A percentile compares a stretch with the other conserved stretches of the same genome.
phyloP scores from a whole-genome alignment of 2,329 filamentous ascomycete genomes.

The Stemphylium lycopersici region DNA sequence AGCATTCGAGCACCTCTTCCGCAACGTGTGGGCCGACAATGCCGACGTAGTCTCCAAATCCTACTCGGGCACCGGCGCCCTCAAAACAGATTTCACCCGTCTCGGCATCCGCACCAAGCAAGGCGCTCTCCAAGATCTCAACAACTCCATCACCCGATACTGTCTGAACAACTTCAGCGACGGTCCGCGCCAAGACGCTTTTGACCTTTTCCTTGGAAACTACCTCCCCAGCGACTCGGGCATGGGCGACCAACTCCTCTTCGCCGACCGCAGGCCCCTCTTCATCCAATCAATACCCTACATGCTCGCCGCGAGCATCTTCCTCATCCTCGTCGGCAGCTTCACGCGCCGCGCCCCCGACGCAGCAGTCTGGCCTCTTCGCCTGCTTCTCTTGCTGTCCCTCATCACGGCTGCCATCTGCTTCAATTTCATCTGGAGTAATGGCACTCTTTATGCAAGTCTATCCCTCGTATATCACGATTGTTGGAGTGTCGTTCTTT shows the following conservation, averaged over 20 bases:
- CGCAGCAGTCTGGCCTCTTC: constrained; percentile 77
- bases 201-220: constrained; percentile 88
- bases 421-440: constrained; percentile 75
- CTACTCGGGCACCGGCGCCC: constrained; percentile 93
- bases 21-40: constrained; percentile 98
- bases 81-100: constrained; percentile 98
- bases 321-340: constrained; percentile 77
- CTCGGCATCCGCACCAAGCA: constrained; percentile 85
- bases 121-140: constrained; percentile 84
- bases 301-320: constrained; percentile 81
- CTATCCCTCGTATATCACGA: not conserved
- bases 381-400: constrained; percentile 83
- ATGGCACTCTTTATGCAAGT: constrained; percentile 95
- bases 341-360: constrained; percentile 75
- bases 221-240: constrained; percentile 78
- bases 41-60: constrained; percentile 91
- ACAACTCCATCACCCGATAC: constrained; percentile 88
- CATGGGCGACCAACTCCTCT: constrained; percentile 74
- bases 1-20: constrained; percentile 88
- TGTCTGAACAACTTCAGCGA: constrained; percentile 93
- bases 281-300: constrained; percentile 95
- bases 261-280: constrained; percentile 82
- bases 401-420: constrained; percentile 72
- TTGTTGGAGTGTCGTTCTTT: not conserved
- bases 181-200: constrained; percentile 91